Evolutionary conservation across 2,329 filamentous ascomycete species (phyloP), one percentile per base, ranked within the genome.

Genomic region (Aurifilum marmelostoma): DNA sequence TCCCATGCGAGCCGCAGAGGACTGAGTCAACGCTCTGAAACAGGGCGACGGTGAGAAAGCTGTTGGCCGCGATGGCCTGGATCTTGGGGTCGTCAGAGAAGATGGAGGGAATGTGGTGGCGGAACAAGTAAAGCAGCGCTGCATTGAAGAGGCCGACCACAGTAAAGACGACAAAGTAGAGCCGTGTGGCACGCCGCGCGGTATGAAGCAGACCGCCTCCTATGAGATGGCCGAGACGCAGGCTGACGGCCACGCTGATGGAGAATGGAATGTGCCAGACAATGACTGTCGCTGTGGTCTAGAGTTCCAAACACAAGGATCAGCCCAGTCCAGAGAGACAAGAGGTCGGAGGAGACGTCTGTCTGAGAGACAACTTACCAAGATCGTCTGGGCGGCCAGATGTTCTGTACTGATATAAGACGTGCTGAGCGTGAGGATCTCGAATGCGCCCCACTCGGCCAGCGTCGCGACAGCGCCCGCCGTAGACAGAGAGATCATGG

Each of bases 231-330:
- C 81, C 81, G 24, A 83, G 76, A 5, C 81, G 79, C 5, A 80
- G 83, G 67, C 78, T 81, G 27, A 81, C 76, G 29, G 79, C 81
- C 16, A 83, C 79, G 52, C 79, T 78, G 37, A 82, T 73, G 1
- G 79, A 81, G 71, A 83, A 83, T 0, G 81, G 81, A 9, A 82
- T 77, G 64, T 82, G 81, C 80, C 80, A 83, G 59, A 79, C 76
- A 1, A 82, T 75, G 27, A 81, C 75, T 2, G 79, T 80, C 0
- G 80, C 76, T 0, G 81, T 82, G 6, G 77, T 80, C 69, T 71
- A 24, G 4, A 34, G 18, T 39, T n/a, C 24, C 41, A 5, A 39
- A 39, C 58, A 39, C 58, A 37, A 29, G 16, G 12, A 47, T 41
- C 21, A 62, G 59, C n/a, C n/a, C 7, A n/a, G n/a, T n/a, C n/a